Conservation (phyloP, 108 stramenopile genomes). For the Bacterosira constricta region DNA sequence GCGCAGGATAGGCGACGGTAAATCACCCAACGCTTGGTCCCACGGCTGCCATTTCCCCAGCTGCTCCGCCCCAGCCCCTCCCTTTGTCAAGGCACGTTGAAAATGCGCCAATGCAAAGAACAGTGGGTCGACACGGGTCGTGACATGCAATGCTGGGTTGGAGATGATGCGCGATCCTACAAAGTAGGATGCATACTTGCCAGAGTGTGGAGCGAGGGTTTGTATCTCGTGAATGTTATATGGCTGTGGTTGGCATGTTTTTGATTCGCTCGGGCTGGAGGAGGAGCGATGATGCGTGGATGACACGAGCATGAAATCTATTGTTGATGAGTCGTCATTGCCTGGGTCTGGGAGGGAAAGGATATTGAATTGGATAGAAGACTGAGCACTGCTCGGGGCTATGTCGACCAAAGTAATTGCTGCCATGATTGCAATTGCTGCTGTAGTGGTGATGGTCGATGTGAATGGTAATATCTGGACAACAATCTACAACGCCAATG, state of each 20-base stretch:
- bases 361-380: constrained; percentile 12
- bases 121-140: constrained; percentile 68
- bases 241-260: background rate
- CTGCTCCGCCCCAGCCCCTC: background rate
- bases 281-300: background rate
- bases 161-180: constrained; percentile 61
- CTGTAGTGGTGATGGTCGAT: too few relatives aligned
- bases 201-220: constrained; percentile 27
- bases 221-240: constrained; percentile 59
- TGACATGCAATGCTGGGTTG: constrained; percentile 56
- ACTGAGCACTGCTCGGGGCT: background rate
- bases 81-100: constrained; percentile 5
- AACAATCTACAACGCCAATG: too few relatives aligned
- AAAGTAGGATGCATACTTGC: constrained; percentile 64
- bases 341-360: constrained; percentile 19
- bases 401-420: constrained; percentile 27
- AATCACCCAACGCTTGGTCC: constrained; percentile 55
- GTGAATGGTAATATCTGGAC: background rate
- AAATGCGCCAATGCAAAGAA: constrained; percentile 55
- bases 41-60: constrained; percentile 63
- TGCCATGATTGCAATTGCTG: constrained; percentile 4
- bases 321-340: background rate
- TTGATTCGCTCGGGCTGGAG: background rate
- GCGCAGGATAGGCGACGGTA: constrained; percentile 42
- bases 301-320: constrained; percentile 38